Base-by-base conservation (phyloP, 2,329 filamentous ascomycete species). In the Penicillium psychrosexuale region DNA sequence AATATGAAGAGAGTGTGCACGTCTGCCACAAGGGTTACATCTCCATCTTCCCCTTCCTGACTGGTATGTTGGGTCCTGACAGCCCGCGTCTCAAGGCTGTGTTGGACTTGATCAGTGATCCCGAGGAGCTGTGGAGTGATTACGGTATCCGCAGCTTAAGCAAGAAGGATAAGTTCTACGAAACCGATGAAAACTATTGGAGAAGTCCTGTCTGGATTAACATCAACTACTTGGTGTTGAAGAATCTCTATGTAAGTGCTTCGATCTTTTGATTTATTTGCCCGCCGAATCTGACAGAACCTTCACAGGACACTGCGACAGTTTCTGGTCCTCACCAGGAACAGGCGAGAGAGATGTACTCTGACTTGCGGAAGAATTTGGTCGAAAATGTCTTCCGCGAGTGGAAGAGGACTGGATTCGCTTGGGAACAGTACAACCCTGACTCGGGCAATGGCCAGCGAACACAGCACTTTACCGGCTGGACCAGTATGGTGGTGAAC, bases 21-120 rank as follows among this genome's bases (percentile, higher is more conserved):
- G 90, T 97, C 39, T 99, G 94, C 77, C 94, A 97, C 78, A 96
- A 96, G 75, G 94, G 94, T 19, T 99, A 99, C 69, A 85, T 97
- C 63, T 94, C 90, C 22, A 80, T 99, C 28, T 94, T 96, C 74
- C 94, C 94, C 1, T 96, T 97, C 80, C 76, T 97, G 62, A 84
- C 90, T 3, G 93, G 93, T 8, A 80, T 97, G 56, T 69, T 97
- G 53, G 82, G 84, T 57, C 78, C 87, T 2, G 84, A 92, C 52
- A 89, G 88, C 72, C 82, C 87, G 51, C 87, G 87, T 64, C 75
- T 99, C 15, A 88, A 86, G 60, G 84, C 84, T 62, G 80, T 92
- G 3, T 77, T 97, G 48, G 86, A 93, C 61, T 78, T 97, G 38
- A 84, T 99, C 34, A 84, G 81, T 13, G 86, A 96, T 66, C 85